A percentile compares a stretch with the other conserved stretches of the same genome.
These are phyloP conservation scores for Clathrospora elynae DNA, from an alignment of 2,329 filamentous ascomycete genomes.

Conservation along the genomic window DNA sequence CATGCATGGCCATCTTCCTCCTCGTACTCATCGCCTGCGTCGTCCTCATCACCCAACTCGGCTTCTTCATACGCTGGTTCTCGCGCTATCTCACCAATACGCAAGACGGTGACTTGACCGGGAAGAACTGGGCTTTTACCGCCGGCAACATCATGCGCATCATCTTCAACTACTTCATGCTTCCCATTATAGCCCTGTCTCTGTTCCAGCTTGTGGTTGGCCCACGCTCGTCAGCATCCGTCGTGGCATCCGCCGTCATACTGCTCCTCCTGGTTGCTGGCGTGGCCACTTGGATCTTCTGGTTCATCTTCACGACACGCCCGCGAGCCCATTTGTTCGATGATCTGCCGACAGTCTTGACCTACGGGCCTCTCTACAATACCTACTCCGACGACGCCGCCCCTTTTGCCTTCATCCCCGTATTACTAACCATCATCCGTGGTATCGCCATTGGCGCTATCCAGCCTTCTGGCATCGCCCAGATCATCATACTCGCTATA, in stretches of 20 bases:
- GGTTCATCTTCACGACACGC: constrained; percentile 77
- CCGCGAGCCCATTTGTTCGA: constrained; percentile 90
- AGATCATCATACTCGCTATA: constrained; percentile 88
- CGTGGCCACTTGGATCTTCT: constrained; percentile 78
- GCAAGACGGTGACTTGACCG: constrained; percentile 82
- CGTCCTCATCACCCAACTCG: constrained; percentile 72
- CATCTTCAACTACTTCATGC: constrained; percentile 88
- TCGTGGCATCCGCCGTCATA: constrained; percentile 75
- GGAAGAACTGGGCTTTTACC: constrained; percentile 87
- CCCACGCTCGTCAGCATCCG: constrained; percentile 67
- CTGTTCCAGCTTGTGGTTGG: constrained; percentile 89
- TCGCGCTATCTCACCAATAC: constrained; percentile 72
- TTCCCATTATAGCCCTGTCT: constrained; percentile 84
- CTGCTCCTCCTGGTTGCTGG: constrained; percentile 74
- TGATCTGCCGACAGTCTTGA: constrained; percentile 83
- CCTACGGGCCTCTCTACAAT: constrained; percentile 94
- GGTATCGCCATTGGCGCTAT: constrained; percentile 91
- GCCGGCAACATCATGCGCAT: constrained; percentile 68
- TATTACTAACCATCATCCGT: constrained; percentile 81
- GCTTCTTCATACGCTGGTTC: constrained; percentile 77
- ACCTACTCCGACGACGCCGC: constrained; percentile 94
- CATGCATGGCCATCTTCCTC: constrained; percentile 90
- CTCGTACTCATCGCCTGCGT: constrained; percentile 73
- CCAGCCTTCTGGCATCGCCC: constrained; percentile 89
- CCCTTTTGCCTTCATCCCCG: constrained; percentile 84